Base-by-base conservation (phyloP, 306 rosid species). In the Castanospermum australe region DNA sequence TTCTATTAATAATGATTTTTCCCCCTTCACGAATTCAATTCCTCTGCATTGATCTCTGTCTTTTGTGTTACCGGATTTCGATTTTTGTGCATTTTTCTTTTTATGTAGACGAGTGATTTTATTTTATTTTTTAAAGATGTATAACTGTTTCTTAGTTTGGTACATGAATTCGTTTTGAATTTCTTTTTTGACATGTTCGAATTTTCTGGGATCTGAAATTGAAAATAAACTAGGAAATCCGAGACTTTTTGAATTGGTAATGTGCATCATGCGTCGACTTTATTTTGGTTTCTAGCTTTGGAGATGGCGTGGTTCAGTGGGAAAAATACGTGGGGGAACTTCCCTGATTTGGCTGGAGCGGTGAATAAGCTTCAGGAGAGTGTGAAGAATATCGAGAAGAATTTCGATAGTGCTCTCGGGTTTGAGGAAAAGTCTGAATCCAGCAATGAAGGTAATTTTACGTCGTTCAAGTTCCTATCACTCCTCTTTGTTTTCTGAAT, bases 321-420 rank as follows among this genome's bases (percentile, higher is more conserved):
- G 78, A 90, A 87, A 47, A 93, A 87, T 78, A 22, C 96, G 4
- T 87, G 96, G 94, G 93, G 98, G 78, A 93, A 89, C 88, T 91
- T 96, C 84, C 89, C 97, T 41, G 99, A 96, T 90, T 86, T 96
- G 81, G 92, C 99, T 47, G 99, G 99, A 41, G 98, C 98, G 6
- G 99, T 96, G 24, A 96, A 96, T 80, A 96, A 96, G 92, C 90
- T 96, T 70, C 99, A 96, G 80, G 99, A 96, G 90, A 96, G 99
- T 84, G 99, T 96, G 21, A 96, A 96, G 90, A 96, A 71, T 82
- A 96, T 96, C 25, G 99, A 96, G 89, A 96, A 90, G 94, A 96
- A 96, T 84, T 96, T 96, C 41, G 99, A 96, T 79, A 84, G 41
- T 32, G 99, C 99, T 73, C 97, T 96, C 11, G 98, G 99, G 6